phyloP scores from a whole-genome alignment of 1,284 basidiomycete species.

The Cryptococcus sp. region DNA sequence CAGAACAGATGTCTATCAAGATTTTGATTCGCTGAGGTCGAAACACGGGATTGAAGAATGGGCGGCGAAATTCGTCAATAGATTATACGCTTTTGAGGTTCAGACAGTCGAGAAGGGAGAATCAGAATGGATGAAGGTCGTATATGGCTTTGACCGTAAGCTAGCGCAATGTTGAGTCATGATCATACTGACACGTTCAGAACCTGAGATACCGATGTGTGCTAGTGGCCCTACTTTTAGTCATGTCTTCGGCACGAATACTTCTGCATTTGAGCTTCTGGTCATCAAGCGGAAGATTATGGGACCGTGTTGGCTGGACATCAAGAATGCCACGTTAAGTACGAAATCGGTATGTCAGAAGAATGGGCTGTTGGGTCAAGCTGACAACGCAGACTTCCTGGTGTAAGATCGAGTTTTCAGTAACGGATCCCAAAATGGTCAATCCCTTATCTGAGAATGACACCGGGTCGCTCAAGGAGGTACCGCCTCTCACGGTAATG shows the following conservation, averaged over 20 bases:
- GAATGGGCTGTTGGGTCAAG: not conserved
- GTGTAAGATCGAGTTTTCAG: slow-evolving; percentile 90
- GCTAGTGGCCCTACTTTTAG: slow-evolving; percentile 78
- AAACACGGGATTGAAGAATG: slow-evolving; percentile 72
- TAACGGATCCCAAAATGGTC: slow-evolving; percentile 81
- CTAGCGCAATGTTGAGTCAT: slow-evolving; percentile 1
- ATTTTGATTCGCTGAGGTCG: slow-evolving; percentile 75
- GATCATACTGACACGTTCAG: slow-evolving; percentile 33
- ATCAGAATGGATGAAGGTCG: slow-evolving; percentile 85
- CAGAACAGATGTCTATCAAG: slow-evolving; percentile 68
- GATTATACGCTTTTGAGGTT: slow-evolving; percentile 92
- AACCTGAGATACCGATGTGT: slow-evolving; percentile 64
- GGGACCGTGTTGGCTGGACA: slow-evolving; percentile 95
- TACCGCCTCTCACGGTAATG: slow-evolving; percentile 86
- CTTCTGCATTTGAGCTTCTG: slow-evolving; percentile 89
- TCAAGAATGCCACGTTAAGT: slow-evolving; percentile 69
- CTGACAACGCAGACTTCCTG: slow-evolving; percentile 67
- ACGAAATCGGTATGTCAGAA: slow-evolving; percentile 63
- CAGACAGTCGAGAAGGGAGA: slow-evolving; percentile 74
- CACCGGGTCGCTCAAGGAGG: slow-evolving; percentile 66
- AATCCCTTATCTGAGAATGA: slow-evolving; percentile 76
- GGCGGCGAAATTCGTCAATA: slow-evolving; percentile 71
- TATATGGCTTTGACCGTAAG: slow-evolving; percentile 76
- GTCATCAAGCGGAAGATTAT: slow-evolving; percentile 95
- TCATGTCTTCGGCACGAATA: slow-evolving; percentile 87